Evolutionary conservation across 192 early-diverging fungal genomes (phyloP).

Genomic region (Coemansia sp.): DNA sequence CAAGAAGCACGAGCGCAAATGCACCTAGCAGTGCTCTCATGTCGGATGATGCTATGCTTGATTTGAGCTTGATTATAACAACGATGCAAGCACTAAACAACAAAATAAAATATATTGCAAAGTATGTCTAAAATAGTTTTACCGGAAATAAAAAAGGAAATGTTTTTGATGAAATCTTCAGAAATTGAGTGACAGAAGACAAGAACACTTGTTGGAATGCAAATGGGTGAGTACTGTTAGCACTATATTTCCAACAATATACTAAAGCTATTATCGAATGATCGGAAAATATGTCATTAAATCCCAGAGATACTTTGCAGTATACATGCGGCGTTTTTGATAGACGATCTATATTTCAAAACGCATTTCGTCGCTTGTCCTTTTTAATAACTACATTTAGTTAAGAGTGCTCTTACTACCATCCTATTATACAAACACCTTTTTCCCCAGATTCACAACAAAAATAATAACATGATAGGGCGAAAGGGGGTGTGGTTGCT

Average conservation of each 20-base stretch:
- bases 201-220: background rate
- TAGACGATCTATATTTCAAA: background rate
- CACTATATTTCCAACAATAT: background rate
- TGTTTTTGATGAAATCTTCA: background rate
- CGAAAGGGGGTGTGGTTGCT: background rate
- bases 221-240: background rate
- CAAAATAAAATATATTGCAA: background rate
- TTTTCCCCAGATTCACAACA: slow-evolving; percentile 6
- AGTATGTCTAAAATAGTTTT: background rate
- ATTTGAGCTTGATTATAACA: background rate
- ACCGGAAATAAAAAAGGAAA: background rate
- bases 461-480: background rate
- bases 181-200: background rate
- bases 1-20: slow-evolving; percentile 10
- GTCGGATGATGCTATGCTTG: background rate
- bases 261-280: background rate
- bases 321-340: background rate
- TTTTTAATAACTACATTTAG: slow-evolving; percentile 2
- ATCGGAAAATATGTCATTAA: background rate
- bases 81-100: background rate
- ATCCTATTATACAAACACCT: background rate
- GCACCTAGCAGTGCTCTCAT: slow-evolving; percentile 11
- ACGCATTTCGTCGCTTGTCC: background rate
- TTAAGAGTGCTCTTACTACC: background rate
- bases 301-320: background rate